Conservation (phyloP, 148 eudicot species). For the Rhododendron kiyosumense region DNA sequence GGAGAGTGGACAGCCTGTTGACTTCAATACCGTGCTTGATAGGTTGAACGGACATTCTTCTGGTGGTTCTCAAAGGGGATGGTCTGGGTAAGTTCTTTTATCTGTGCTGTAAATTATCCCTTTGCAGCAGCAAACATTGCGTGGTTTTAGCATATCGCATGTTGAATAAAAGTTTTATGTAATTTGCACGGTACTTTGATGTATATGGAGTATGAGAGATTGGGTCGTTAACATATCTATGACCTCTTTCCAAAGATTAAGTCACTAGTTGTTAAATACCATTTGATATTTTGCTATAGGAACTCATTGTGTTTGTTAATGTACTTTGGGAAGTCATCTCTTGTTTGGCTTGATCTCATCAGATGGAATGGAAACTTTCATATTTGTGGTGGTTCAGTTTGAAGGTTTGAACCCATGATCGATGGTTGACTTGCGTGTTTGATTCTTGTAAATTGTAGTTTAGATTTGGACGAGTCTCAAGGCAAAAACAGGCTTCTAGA, state of each 20-base stretch:
- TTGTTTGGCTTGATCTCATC: not conserved
- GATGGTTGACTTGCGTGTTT: not conserved
- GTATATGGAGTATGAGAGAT: slow-evolving; percentile 32
- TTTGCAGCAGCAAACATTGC: slow-evolving; percentile 16
- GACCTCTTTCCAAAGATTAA: slow-evolving; percentile 3
- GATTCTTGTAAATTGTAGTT: not conserved
- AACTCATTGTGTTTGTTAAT: not conserved
- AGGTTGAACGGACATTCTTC: slow-evolving; percentile 81
- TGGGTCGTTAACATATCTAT: slow-evolving; percentile 33
- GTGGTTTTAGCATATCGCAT: slow-evolving; percentile 22
- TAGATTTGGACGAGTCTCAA: not conserved
- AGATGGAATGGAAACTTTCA: not conserved
- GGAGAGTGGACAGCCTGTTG: slow-evolving; percentile 82
- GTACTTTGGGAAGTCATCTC: not conserved
- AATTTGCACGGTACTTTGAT: slow-evolving; percentile 30
- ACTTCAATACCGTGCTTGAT: slow-evolving; percentile 86
- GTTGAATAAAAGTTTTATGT: slow-evolving; percentile 35
- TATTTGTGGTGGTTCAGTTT: not conserved
- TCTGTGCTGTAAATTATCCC: not conserved
- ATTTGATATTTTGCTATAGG: not conserved
- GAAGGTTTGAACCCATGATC: not conserved
- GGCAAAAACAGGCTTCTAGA: not conserved
- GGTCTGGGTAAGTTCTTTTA: slow-evolving; percentile 40
- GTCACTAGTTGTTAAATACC: not conserved
- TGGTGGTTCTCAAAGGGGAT: slow-evolving; percentile 74